phyloP scores from a whole-genome alignment of 2,329 filamentous ascomycete genomes.

The Uncinocarpus reesii region DNA sequence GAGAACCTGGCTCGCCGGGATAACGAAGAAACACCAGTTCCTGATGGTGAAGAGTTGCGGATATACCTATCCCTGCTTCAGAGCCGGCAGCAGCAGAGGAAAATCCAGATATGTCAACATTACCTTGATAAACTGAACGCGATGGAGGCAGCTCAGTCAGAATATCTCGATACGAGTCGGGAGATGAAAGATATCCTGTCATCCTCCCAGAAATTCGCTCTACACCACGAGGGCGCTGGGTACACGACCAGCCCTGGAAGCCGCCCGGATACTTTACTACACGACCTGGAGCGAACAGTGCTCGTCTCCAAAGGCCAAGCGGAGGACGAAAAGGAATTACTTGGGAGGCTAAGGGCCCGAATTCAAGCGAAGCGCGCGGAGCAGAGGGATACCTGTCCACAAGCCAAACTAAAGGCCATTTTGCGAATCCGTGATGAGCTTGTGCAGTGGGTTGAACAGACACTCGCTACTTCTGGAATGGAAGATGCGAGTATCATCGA shows the following conservation, averaged over 20 bases:
- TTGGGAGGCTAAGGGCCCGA: conserved; percentile 21
- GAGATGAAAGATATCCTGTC: conserved; percentile 16
- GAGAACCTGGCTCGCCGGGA: conserved; percentile 20
- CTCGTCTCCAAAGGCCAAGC: conserved; percentile 30
- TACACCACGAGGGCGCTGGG: neutral
- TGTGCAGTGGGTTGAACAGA: conserved; percentile 43
- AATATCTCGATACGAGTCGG: conserved; percentile 20
- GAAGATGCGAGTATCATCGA: conserved; percentile 24
- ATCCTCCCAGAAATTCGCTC: neutral
- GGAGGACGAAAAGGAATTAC: conserved; percentile 28
- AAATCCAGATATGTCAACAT: conserved; percentile 39
- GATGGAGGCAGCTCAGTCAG: conserved; percentile 20
- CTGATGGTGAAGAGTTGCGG: conserved; percentile 24
- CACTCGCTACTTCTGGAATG: conserved; percentile 32
- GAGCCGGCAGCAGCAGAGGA: conserved; percentile 37
- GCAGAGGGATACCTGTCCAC: neutral
- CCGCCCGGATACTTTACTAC: conserved; percentile 26
- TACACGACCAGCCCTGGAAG: conserved; percentile 13
- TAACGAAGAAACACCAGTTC: conserved; percentile 12
- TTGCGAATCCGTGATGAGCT: conserved; percentile 40
- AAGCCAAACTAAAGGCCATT: conserved; percentile 25
- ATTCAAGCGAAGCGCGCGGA: neutral
- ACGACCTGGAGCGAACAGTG: conserved; percentile 33
- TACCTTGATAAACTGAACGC: conserved; percentile 35
- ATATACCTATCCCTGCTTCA: conserved; percentile 39